Evolutionary conservation across 2,329 filamentous ascomycete species (phyloP).

Genomic region (Cladosporium sphaerospermum): DNA sequence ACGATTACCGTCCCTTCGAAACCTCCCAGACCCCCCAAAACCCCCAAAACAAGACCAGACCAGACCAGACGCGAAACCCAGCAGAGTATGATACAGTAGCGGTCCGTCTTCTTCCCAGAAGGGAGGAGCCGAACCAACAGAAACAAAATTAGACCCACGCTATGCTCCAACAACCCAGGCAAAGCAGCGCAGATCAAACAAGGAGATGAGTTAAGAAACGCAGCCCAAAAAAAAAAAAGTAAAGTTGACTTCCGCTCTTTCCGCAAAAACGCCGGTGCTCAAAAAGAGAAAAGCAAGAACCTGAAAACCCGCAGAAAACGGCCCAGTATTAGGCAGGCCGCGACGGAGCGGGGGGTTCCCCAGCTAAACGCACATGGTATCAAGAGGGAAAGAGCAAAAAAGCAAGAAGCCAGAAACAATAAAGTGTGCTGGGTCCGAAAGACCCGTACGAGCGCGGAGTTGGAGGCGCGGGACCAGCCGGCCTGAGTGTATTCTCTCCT

Average conservation of each 20-base stretch:
- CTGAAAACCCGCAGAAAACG: not conserved
- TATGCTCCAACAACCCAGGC: not conserved
- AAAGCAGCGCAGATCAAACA: not conserved
- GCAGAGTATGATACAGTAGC: too few relatives aligned
- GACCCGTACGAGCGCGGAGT: not conserved
- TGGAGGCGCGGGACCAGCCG: slow-evolving; percentile 4
- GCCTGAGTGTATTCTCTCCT: not conserved
- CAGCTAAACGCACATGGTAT: slow-evolving; percentile 12
- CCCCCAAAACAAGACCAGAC: too few relatives aligned
- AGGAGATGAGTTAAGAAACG: not conserved
- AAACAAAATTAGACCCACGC: not conserved
- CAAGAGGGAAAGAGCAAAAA: slow-evolving; percentile 2
- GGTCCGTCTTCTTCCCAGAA: too few relatives aligned
- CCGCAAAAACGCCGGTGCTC: slow-evolving; percentile 6
- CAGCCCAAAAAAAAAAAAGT: not conserved
- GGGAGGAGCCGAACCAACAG: not conserved
- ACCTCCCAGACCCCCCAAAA: too few relatives aligned
- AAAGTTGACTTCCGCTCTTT: not conserved
- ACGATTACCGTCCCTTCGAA: too few relatives aligned
- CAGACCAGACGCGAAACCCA: too few relatives aligned
- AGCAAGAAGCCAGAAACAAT: not conserved
- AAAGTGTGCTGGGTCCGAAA: not conserved
- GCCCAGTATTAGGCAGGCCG: not conserved
- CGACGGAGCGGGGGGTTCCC: not conserved
- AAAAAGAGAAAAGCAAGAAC: not conserved